Evolutionary conservation across 768 basidiomycete species (phyloP), one percentile per base, ranked within the genome.

Genomic region (Lactifluus hygrophoroides): DNA sequence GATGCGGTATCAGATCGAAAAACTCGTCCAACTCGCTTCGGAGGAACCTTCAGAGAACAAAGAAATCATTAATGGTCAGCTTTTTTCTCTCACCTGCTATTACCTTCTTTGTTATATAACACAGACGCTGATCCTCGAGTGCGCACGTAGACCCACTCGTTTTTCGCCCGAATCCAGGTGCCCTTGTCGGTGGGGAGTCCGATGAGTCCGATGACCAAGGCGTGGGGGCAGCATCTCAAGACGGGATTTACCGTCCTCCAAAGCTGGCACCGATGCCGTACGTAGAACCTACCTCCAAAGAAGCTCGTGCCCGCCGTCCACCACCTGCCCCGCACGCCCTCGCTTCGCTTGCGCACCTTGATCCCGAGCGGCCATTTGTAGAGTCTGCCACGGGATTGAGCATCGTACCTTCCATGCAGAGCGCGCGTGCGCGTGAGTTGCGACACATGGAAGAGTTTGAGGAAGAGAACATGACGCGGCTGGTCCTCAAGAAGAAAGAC

Each of bases 1-100:
- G 67, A 88, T 99, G 80, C 83, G 80, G 48, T 97, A 99, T 70
- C 96, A 98, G 69, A 91, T 99, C 66, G 93, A 97, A 64, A 97
- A 98, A 69, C 81, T 99, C 17, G 81, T 94, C 27, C 80, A 82
- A 59, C 71, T 89, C 5, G 86, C 91, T 1, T 82, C 86, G 56
- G 85, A 88, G 64, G 73, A 77, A 2, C 62, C 71, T 17, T 71
- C 73, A 0, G 66, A 75, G 23, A 71, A 75, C 62, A 73, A 68
- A 50, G 71, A 68, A 50, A 71, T 75, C 14, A 71, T 76, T 5
- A 83, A 90, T 60, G 92, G 90, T 90, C 66, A 57, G 77, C 64
- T 23, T 47, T 48, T 25, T 42, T 42, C 27, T n/a, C 45, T 13
- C 42, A 35, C 16, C 11, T 42, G 17, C 17, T 3, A 23, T 21